Percentiles rank a stretch among this genome's conserved stretches.
phyloP scores from a whole-genome alignment of 352 stramenopile species.

The Hyaloperonospora brassicae region DNA sequence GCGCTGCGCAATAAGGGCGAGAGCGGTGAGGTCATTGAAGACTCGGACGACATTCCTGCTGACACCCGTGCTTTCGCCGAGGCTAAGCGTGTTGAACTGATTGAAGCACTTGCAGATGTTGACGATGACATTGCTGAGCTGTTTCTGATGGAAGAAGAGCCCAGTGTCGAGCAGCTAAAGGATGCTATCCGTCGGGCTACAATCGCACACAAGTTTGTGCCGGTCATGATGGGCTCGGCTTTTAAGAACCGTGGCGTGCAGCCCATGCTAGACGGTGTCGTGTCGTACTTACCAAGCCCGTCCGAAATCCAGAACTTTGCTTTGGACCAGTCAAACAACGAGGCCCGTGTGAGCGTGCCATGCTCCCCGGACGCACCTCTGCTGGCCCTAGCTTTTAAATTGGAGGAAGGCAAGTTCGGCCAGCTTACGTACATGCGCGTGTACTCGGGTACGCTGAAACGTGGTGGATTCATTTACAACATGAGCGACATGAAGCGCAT shows the following conservation, averaged over 20 bases:
- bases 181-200: conserved; percentile 92
- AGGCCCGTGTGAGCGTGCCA: conserved; percentile 85
- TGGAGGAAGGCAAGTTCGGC: conserved; percentile 98
- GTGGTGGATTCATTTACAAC: conserved; percentile 83
- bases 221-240: conserved; percentile 98
- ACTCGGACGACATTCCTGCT: conserved; percentile 86
- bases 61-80: conserved; percentile 79
- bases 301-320: conserved; percentile 93
- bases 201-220: conserved; percentile 96
- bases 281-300: conserved; percentile 95
- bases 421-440: conserved; percentile 99
- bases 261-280: conserved; percentile 95
- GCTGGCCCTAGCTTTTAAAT: conserved; percentile 98
- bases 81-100: conserved; percentile 89
- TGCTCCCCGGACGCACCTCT: conserved; percentile 87
- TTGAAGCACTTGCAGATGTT: conserved; percentile 93
- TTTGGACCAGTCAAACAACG: conserved; percentile 89
- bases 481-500: conserved; percentile 88
- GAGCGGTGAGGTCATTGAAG: conserved; percentile 78
- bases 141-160: conserved; percentile 98
- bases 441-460: conserved; percentile 82
- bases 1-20: conserved; percentile 89
- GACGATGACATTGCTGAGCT: conserved; percentile 98
- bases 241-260: conserved; percentile 98
- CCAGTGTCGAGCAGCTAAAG: conserved; percentile 86